phyloP scores from a whole-genome alignment of 345 rosid genomes.

The Lenwebbia sp. region DNA sequence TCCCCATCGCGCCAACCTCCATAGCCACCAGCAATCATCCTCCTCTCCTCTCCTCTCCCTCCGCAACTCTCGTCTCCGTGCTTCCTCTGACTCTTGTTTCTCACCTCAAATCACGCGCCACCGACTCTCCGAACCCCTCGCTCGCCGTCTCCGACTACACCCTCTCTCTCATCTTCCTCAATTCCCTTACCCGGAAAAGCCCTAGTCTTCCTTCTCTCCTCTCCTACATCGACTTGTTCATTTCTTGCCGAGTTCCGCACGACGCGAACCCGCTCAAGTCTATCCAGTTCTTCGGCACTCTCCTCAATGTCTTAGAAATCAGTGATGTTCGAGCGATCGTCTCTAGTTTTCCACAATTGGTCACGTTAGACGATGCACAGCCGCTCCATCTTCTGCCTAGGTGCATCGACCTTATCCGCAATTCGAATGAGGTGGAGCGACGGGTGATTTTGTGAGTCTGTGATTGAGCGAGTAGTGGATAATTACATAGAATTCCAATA shows the following conservation, averaged over 20 bases:
- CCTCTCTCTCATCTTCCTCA: constrained; percentile 45
- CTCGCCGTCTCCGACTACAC: constrained; percentile 46
- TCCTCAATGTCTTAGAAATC: constrained; percentile 20
- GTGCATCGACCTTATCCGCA: constrained; percentile 33
- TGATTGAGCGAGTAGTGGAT: constrained; percentile 27
- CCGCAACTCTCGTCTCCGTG: not conserved
- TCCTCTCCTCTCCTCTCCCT: constrained; percentile 31
- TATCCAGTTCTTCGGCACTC: constrained; percentile 35
- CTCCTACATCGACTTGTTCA: constrained; percentile 42
- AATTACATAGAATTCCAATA: no score
- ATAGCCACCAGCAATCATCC: constrained; percentile 11
- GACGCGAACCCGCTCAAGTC: constrained; percentile 52
- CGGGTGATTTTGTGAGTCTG: constrained; percentile 27
- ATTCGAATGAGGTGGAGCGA: constrained; percentile 13
- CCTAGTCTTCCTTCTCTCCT: constrained; percentile 37
- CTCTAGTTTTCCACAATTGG: constrained; percentile 5
- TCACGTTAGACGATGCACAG: constrained; percentile 51
- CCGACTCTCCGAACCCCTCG: constrained; percentile 41
- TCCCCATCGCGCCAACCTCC: constrained; percentile 36
- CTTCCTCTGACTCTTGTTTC: not conserved
- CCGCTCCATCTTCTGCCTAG: constrained; percentile 60
- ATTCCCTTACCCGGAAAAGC: constrained; percentile 36
- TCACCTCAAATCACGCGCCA: constrained; percentile 40
- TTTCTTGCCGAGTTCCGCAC: no score
- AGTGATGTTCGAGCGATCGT: constrained; percentile 31